Evolutionary conservation across 2,329 filamentous ascomycete species (phyloP), one percentile per base, ranked within the genome.

Genomic region (Alternaria dauci): DNA sequence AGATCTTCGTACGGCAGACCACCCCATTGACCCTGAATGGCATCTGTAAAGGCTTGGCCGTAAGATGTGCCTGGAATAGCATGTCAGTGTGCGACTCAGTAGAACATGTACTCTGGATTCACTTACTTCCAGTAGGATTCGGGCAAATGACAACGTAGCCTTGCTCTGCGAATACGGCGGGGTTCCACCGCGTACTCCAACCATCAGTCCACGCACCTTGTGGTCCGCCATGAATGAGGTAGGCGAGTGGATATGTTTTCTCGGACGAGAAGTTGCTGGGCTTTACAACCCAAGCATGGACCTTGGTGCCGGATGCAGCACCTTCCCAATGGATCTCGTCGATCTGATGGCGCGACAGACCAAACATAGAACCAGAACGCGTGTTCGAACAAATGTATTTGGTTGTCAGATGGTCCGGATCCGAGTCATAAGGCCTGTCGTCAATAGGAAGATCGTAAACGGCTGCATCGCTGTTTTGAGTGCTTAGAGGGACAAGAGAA

Each of bases 161-260:
- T 79, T 94, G 91, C 76, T 96, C 92, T 4, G 93, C 92, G 73
- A 93, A 96, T 9, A 94, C 85, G 61, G 91, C 91, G 2, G 91
- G 90, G 74, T 96, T 96, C 93, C 93, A 96, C 18, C 93, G 84
- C 2, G 89, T 93, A 75, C 86, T 90, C 91, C 92, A 96, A 28
- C 85, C 82, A 71, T 95, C 90, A 32, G 78, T 81, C 89, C 91
- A 94, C 0, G 91, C 87, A 23, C 89, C 87, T 76, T 95, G 91
- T 0, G 92, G 92, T 0, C 93, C 93, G 55, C 93, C 93, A 72
- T 96, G 93, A 63, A 96, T 91, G 42, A 94, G 81, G 73, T 93
- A 89, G 2, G 90, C 87, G 5, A 96, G 82, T 0, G 93, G 93
- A 71, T 94, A 96, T 65, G 87, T 93, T 77, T 92, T 90, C 18